Evolutionary conservation across 2,329 filamentous ascomycete species (phyloP), one percentile per base, ranked within the genome.

Genomic region (Anisogramma anomala): DNA sequence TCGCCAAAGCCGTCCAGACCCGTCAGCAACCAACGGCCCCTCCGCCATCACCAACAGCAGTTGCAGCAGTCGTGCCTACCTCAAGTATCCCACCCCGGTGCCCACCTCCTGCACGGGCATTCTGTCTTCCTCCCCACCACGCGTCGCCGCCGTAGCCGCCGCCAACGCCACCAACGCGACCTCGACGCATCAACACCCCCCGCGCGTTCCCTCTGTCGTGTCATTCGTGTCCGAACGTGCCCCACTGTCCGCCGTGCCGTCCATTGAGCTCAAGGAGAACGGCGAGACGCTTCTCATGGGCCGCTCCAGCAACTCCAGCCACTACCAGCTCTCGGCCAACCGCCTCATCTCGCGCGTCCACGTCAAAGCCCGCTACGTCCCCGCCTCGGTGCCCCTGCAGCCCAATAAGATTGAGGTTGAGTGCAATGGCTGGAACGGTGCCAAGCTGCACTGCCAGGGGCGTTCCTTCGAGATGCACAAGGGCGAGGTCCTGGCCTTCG

Each of bases 341-440:
- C 84, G 87, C 34, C 76, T 93, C 45, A 86, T 98, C 48, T 96
- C 91, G 55, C 82, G 91, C 56, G 77, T 96, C 18, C 91, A 98
- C 58, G 83, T 95, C 61, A 82, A 85, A 63, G 88, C 87, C 48
- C 76, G 79, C 39, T 98, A 88, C 60, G 75, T 89, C 48, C 72
- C 82, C 22, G 77, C 84, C 10, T 65, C 71, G 15, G 71, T 74
- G 41, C 73, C 74, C 4, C 72, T 84, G 53, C 35, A 84, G 51
- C 71, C 77, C 48, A 84, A 83, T 58, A 81, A 78, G 60, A 76
- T 98, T 34, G 84, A 94, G 61, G 82, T 98, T 53, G 72, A 85
- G 54, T 98, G 91, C 68, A 76, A 83, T 55, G 91, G 91, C 17
- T 96, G 89, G 89, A 98, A 98, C 60, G 91, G 91, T 13, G 71